Evolutionary conservation across 208 protist genomes (phyloP).

Genomic region (Leishmania guyanensis): DNA sequence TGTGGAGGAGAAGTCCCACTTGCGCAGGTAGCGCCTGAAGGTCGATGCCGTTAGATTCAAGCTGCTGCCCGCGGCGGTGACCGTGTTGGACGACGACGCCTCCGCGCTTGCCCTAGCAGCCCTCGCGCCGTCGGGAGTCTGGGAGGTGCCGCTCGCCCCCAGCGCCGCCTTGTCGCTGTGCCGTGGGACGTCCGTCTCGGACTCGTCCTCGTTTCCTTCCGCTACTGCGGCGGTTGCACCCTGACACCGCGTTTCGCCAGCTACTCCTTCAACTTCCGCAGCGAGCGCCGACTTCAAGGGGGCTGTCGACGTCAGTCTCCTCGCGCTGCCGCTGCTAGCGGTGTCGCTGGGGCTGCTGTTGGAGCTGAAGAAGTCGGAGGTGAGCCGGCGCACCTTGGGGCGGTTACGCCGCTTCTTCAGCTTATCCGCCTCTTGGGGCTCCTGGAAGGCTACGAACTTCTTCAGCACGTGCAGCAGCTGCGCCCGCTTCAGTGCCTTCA

Average conservation of each 20-base stretch:
- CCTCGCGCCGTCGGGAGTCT: background rate
- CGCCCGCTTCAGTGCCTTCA: slow-evolving; percentile 73
- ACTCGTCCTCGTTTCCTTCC: background rate
- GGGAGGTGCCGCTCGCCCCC: background rate
- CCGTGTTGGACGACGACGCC: background rate
- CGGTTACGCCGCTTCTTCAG: slow-evolving; percentile 17
- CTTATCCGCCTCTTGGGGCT: slow-evolving; percentile 45
- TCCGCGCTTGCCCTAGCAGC: background rate
- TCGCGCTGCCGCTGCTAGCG: background rate
- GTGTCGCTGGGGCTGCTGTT: slow-evolving; percentile 10
- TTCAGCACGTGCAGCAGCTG: slow-evolving; percentile 87
- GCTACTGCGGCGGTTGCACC: background rate
- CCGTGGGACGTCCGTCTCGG: slow-evolving; percentile 12
- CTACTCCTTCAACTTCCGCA: background rate
- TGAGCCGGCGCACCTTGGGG: slow-evolving; percentile 9
- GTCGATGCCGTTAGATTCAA: background rate
- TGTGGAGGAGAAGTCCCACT: slow-evolving; percentile 23
- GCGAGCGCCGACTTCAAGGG: background rate
- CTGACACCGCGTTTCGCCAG: background rate
- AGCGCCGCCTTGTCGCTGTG: slow-evolving; percentile 19
- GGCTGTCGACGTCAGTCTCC: background rate
- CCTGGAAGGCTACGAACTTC: slow-evolving; percentile 86
- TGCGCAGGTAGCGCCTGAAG: slow-evolving; percentile 18
- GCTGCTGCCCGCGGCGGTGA: background rate
- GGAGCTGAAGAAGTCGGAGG: slow-evolving; percentile 27